These are phyloP conservation scores for Aspergillus nanangensis DNA, from an alignment of 495 filamentous ascomycete genomes.

Conservation along the genomic window DNA sequence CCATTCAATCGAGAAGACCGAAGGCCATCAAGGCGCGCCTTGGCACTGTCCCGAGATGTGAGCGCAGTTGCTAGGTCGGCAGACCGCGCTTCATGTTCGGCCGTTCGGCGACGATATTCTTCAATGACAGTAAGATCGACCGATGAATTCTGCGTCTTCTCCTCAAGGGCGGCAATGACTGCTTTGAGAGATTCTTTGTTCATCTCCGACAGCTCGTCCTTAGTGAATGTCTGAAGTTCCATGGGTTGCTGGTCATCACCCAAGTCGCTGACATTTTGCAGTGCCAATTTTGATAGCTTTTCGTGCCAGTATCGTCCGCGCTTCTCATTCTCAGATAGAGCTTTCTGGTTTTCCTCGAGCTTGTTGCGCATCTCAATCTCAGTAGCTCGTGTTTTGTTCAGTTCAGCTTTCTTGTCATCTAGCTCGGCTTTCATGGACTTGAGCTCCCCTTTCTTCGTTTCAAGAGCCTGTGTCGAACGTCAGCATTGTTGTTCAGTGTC, in stretches of 20 bases:
- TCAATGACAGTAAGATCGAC: conserved; percentile 88
- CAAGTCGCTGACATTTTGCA: conserved; percentile 76
- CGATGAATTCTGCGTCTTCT: conserved; percentile 83
- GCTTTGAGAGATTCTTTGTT: conserved; percentile 81
- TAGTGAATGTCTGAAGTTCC: conserved; percentile 74
- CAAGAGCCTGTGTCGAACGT: conserved; percentile 49
- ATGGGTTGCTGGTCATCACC: conserved; percentile 49
- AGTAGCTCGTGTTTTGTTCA: conserved; percentile 83
- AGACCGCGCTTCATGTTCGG: conserved; percentile 78
- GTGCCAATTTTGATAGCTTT: conserved; percentile 69
- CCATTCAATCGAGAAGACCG: conserved; percentile 85
- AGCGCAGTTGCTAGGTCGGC: conserved; percentile 76
- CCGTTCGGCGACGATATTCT: conserved; percentile 86
- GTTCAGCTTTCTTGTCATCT: conserved; percentile 77
- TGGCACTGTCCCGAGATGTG: conserved; percentile 72
- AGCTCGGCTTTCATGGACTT: conserved; percentile 75
- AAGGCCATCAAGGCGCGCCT: conserved; percentile 85
- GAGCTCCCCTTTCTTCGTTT: conserved; percentile 76
- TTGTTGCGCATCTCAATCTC: conserved; percentile 99
- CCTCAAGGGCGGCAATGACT: conserved; percentile 85
- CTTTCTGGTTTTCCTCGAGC: conserved; percentile 89
- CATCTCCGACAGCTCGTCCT: conserved; percentile 91
- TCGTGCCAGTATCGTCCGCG: conserved; percentile 80
- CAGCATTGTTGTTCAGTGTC: conserved; percentile 7
- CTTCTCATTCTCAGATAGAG: conserved; percentile 80